Percentiles rank a stretch among this genome's conserved stretches.
Conservation (phyloP, 495 filamentous ascomycete genomes). For the Durotheca rogersii region DNA sequence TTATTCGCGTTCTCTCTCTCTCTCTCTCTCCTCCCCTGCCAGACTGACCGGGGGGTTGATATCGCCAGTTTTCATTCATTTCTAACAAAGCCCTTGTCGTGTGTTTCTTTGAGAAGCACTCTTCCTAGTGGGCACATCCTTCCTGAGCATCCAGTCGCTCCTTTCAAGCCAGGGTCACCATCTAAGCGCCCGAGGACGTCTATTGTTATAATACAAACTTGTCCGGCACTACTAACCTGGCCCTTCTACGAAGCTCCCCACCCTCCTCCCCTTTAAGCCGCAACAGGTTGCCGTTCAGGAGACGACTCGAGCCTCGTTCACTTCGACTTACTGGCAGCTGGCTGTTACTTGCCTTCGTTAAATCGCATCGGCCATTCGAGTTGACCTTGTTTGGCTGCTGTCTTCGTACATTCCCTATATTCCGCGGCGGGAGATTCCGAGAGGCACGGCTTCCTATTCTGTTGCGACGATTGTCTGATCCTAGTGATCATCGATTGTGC, state of each 20-base stretch:
- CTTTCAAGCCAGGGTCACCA: constrained; percentile 5
- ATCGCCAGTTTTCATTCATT: constrained; percentile 23
- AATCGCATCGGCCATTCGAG: constrained; percentile 17
- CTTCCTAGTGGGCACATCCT: constrained; percentile 15
- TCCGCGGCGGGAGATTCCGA: constrained; percentile 5
- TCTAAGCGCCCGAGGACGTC: not conserved
- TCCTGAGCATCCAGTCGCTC: constrained; percentile 10
- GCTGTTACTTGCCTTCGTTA: constrained; percentile 29
- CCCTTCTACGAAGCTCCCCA: constrained; percentile 1
- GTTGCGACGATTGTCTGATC: constrained; percentile 4
- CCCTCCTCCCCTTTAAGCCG: constrained; percentile 3
- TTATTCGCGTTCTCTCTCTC: no score
- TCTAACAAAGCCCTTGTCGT: constrained; percentile 14
- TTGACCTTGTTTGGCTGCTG: constrained; percentile 27
- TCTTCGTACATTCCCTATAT: constrained; percentile 8
- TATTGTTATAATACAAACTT: constrained; percentile 13
- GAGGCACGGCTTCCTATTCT: no score
- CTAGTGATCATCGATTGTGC: not conserved
- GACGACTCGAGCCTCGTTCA: constrained; percentile 3
- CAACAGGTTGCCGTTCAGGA: constrained; percentile 2
- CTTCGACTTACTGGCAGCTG: constrained; percentile 24
- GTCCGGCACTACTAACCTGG: constrained; percentile 3
- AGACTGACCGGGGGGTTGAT: constrained; percentile 2
- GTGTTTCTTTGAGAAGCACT: constrained; percentile 12
- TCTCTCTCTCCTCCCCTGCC: constrained; percentile 5